Base-by-base conservation (phyloP, 2,329 filamentous ascomycete genomes). In the Epicoccum sorghinum region DNA sequence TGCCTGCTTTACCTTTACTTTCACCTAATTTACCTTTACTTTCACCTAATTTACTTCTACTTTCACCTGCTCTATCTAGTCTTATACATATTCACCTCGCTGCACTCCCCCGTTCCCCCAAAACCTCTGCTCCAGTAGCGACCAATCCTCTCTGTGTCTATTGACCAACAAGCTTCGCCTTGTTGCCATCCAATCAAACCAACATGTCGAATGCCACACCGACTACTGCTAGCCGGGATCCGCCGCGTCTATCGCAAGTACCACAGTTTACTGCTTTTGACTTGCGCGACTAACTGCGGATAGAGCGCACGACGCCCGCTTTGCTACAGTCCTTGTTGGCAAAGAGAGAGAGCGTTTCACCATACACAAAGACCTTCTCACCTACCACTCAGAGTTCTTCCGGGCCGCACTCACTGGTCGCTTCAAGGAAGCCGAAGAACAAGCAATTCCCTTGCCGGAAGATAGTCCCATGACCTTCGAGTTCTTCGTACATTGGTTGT, bases 401-500 rank as follows among this genome's bases (percentile, higher is more conserved):
- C 14, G n/a, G 4, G 47, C 40, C 1, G 47, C 47, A 4, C 12
- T 50, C 10, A 43, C 32, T 0, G 47, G 47, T 2, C 24, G 29
- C 3, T 64, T 60, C 51, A 60, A 59, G 23, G 61, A 64, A 22
- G 51, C 52, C 24, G 30, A 51, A 27, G 51, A 61, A 3, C 60
- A 50, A 36, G 27, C 42, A 3, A 45, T 66, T 9, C 30, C 33
- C 3, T 33, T 60, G 5, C 10, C 32, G 36, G 48, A 61, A 4
- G 54, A 58, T 2, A 18, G 52, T 4, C 12, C 35, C 0, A 4
- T 39, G 2, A 47, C 23, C 4, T 61, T 64, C 44, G 50, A 62
- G 41, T 41, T 54, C 37, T 57, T 59, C 33, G 37, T 59, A n/a
- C 51, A 64, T 32, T 66, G 60, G 61, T 35, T 64, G 10, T 60